A percentile compares a stretch with the other conserved stretches of the same genome.
phyloP scores from a whole-genome alignment of 352 stramenopile species.

The Thraustochytrium sp. region DNA sequence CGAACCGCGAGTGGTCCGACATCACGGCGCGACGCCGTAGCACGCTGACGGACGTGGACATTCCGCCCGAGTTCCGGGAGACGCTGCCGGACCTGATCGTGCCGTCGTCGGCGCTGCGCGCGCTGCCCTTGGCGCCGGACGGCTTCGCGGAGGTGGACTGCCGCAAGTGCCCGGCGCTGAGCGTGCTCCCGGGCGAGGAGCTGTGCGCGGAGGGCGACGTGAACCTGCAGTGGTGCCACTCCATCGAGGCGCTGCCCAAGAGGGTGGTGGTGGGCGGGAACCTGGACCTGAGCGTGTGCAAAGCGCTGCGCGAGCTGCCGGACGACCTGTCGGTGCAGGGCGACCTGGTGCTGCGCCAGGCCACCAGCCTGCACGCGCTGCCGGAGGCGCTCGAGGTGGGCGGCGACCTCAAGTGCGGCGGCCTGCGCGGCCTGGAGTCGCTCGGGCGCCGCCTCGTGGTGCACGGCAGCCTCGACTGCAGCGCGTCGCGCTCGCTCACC shows the following conservation, averaged over 20 bases:
- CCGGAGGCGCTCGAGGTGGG: slow-evolving; percentile 5
- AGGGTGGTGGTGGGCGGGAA: background rate
- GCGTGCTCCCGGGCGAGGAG: background rate
- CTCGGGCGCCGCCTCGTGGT: slow-evolving; percentile 3
- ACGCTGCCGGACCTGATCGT: background rate
- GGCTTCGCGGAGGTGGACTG: background rate
- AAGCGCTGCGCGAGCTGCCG: background rate
- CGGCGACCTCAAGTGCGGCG: slow-evolving; percentile 28
- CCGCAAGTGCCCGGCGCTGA: background rate
- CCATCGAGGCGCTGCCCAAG: background rate
- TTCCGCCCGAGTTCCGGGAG: background rate
- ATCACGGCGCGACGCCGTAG: background rate
- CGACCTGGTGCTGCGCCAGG: background rate
- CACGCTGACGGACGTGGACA: background rate
- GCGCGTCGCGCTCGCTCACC: background rate
- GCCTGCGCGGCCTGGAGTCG: background rate
- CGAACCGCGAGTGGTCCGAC: background rate
- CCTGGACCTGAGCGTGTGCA: slow-evolving; percentile 3
- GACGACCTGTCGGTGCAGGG: background rate
- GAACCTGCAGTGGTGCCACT: slow-evolving; percentile 3
- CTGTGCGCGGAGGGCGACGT: background rate
- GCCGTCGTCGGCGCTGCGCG: background rate
- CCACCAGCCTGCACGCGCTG: background rate
- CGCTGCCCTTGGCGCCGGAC: background rate
- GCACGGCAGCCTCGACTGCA: background rate